These are phyloP conservation scores for Ceratobasidium sp. DNA, from an alignment of 1,284 basidiomycete genomes.

Conservation along the genomic window DNA sequence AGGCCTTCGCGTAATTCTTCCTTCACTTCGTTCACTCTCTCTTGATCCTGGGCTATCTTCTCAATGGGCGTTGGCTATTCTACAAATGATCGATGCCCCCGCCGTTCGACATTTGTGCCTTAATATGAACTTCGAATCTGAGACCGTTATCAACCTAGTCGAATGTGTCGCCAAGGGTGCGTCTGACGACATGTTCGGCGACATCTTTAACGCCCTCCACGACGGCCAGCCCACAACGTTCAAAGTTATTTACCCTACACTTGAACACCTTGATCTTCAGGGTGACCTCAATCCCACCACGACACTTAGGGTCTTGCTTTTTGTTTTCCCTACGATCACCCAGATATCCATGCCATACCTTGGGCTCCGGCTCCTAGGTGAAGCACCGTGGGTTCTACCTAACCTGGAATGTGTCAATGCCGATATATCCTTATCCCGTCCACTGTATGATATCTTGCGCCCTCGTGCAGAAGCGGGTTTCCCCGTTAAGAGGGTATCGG, in stretches of 20 bases:
- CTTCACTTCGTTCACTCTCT: neutral
- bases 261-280: neutral
- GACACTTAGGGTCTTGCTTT: neutral
- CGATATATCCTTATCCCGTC: neutral
- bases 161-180: neutral
- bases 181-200: neutral
- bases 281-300: neutral
- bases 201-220: neutral
- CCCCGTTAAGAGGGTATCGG: neutral
- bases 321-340: neutral
- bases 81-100: conserved; percentile 15
- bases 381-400: neutral
- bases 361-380: neutral
- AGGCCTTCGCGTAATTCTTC: neutral
- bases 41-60: neutral
- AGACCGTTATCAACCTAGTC: neutral
- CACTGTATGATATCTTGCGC: neutral
- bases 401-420: neutral
- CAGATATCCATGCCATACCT: neutral
- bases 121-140: neutral
- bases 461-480: neutral
- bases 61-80: neutral
- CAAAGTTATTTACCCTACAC: neutral
- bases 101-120: neutral
- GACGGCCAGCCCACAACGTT: neutral